Evolutionary conservation across 495 filamentous ascomycete genomes (phyloP).

Genomic region (Chaetomidium leptoderma): DNA sequence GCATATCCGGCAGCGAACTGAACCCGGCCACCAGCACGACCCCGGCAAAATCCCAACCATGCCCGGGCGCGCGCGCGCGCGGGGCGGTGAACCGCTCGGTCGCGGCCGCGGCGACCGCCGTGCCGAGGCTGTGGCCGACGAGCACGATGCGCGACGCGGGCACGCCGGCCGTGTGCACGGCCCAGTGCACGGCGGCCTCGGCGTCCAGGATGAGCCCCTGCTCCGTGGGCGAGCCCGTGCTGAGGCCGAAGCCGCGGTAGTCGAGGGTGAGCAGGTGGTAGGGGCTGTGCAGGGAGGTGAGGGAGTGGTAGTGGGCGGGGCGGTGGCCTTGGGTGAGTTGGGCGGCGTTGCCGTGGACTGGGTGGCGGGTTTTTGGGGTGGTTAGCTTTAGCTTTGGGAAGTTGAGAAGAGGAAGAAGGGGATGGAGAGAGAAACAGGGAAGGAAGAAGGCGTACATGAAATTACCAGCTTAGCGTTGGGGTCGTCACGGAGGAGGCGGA

Average conservation of each 20-base stretch:
- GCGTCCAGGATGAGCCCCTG: conserved; percentile 78
- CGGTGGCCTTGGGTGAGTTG: conserved; percentile 61
- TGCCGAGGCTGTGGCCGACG: conserved; percentile 86
- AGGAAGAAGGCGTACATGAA: conserved; percentile 40
- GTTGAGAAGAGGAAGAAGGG: neutral
- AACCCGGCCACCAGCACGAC: conserved; percentile 78
- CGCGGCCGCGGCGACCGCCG: conserved; percentile 70
- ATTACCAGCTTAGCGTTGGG: conserved; percentile 58
- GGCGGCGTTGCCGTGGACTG: conserved; percentile 56
- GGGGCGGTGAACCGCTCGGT: conserved; percentile 69
- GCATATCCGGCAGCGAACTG: conserved; percentile 63
- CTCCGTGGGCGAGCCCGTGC: conserved; percentile 76
- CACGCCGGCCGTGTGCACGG: conserved; percentile 58
- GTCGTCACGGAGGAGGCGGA: conserved; percentile 59
- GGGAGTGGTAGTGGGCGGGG: conserved; percentile 57
- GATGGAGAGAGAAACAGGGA: neutral
- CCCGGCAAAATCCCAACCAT: conserved; percentile 56
- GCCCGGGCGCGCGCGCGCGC: conserved; percentile 20
- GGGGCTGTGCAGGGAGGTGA: conserved; percentile 55
- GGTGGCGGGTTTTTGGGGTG: neutral
- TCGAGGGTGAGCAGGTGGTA: conserved; percentile 67
- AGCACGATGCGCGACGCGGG: conserved; percentile 69
- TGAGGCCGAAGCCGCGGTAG: conserved; percentile 86
- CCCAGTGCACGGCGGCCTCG: conserved; percentile 65
- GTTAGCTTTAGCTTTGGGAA: neutral